Base-by-base conservation (phyloP, 441 rosid genomes). In the Brassica hybrid region DNA sequence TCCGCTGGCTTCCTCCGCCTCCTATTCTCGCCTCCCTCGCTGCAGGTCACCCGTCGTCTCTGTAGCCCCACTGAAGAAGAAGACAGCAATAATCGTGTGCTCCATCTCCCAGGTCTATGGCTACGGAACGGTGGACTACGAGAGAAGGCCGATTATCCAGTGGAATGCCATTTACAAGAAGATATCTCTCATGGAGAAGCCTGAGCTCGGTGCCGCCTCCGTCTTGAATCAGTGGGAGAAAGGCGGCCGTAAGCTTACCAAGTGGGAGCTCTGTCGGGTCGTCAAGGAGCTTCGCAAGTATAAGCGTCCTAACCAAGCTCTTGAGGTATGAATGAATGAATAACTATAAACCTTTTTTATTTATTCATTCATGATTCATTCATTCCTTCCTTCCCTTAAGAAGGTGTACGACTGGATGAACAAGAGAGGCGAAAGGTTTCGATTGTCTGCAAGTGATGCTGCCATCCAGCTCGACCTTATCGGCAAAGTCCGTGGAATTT, bases 331-430 rank as follows among this genome's bases (percentile, higher is more conserved):
- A 30, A 30, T 30, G 34, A 30, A 30, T 3, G 34, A 3, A 30
- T 30, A 30, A 30, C 27, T 23, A 30, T 30, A 30, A 30, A 30
- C 34, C 34, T 30, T 30, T 30, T 30, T 30, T 30, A 4, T 30
- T 30, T 30, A 13, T 4, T 45, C 56, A 11, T 65, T 30, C 67
- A 71, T n/a, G n/a, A n/a, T 48, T 75, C 19, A 30, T 4, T 4
- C 48, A 4, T 38, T 41, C 12, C 43, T n/a, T n/a, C n/a, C n/a
- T n/a, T n/a, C n/a, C n/a, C n/a, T n/a, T n/a, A n/a, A n/a, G n/a
- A n/a, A n/a, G n/a, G 96, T 91, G 25, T 91, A 87, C 76, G 97
- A 94, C 43, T 94, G 99, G 99, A 94, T 94, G 96, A 90, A 81
- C 81, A 89, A 85, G 65, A 81, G 88, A 79, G 89, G 73, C 69